Base-by-base conservation (phyloP, 495 filamentous ascomycete species). In the Penicillium cinerascens region DNA sequence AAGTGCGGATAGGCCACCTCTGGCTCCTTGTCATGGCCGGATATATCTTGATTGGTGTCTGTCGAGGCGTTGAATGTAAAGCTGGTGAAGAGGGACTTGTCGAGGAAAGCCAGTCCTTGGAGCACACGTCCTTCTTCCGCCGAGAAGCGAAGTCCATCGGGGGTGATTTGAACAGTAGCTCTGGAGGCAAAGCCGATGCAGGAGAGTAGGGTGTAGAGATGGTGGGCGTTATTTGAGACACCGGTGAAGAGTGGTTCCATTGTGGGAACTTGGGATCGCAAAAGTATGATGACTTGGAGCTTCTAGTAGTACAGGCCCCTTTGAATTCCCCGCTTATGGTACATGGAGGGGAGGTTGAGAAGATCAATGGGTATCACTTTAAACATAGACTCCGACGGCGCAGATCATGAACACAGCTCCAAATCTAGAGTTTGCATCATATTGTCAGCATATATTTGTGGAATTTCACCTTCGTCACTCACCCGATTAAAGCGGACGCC, bases 331-430 rank as follows among this genome's bases (percentile, higher is more conserved):
- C 55, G 59, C 54, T 61, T 68, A 68, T 70, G 51, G 68, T 73
- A 74, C 71, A 75, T 71, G 51, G 55, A 63, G 52, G 59, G 49
- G 46, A 33, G 29, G 11, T 33, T 33, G 57, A 44, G 51, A 52
- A 61, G 46, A 38, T 53, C n/a, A 20, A 17, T 76, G 73, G 72
- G 52, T 71, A 73, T 74, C 66, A 37, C 49, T 27, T 77, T 84
- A 98, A 72, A 98, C 93, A 85, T 98, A 98, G 65, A 98, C 95
- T 64, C 93, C 93, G 67, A 91, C 93, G 20, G 91, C 93, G 72
- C 93, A 98, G 67, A 98, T 97, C 85, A 96, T 92, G 78, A 89
- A 95, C 18, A 97, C 91, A 41, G 92, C 88, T 55, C 95, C 93
- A 68, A 97, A 91, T 38, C 93, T 98, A 65, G 3, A 46, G 9